Percentiles rank a stretch among this genome's conserved stretches.
Conservation (phyloP, 2,329 filamentous ascomycete species). For the Talaromyces sp. region DNA sequence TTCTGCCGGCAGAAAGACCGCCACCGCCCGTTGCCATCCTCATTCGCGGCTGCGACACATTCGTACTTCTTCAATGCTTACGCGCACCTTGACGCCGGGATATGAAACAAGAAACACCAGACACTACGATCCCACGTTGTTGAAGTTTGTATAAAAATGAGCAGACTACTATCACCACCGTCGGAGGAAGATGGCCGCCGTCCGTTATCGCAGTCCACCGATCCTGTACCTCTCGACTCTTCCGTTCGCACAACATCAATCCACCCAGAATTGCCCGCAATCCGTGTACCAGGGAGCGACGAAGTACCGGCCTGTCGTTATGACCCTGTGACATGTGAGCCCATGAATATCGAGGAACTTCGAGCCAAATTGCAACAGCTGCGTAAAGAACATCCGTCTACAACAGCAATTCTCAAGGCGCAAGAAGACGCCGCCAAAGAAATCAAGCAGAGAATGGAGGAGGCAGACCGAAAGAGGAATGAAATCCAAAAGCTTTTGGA, state of each 20-base stretch:
- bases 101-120: not conserved
- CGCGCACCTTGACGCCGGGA: not conserved
- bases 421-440: conserved; percentile 34
- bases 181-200: conserved; percentile 20
- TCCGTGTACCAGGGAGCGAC: conserved; percentile 31
- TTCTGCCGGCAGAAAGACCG: conserved; percentile 3
- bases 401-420: conserved; percentile 29
- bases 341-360: conserved; percentile 25
- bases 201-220: conserved; percentile 11
- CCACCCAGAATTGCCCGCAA: conserved; percentile 31
- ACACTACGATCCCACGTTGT: not conserved
- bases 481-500: conserved; percentile 35
- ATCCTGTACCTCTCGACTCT: conserved; percentile 28
- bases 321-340: conserved; percentile 33
- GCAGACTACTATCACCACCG: conserved; percentile 29
- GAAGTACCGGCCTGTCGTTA: conserved; percentile 25
- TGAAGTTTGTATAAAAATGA: conserved; percentile 15
- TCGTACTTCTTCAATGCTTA: not conserved
- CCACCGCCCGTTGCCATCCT: not conserved
- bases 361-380: conserved; percentile 27
- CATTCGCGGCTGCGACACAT: not conserved
- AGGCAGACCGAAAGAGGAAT: conserved; percentile 31
- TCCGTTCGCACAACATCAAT: conserved; percentile 32
- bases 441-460: conserved; percentile 31
- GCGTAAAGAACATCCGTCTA: conserved; percentile 30